These are phyloP conservation scores for Aphanomyces stellatus DNA, from an alignment of 352 stramenopile genomes.

Conservation along the genomic window DNA sequence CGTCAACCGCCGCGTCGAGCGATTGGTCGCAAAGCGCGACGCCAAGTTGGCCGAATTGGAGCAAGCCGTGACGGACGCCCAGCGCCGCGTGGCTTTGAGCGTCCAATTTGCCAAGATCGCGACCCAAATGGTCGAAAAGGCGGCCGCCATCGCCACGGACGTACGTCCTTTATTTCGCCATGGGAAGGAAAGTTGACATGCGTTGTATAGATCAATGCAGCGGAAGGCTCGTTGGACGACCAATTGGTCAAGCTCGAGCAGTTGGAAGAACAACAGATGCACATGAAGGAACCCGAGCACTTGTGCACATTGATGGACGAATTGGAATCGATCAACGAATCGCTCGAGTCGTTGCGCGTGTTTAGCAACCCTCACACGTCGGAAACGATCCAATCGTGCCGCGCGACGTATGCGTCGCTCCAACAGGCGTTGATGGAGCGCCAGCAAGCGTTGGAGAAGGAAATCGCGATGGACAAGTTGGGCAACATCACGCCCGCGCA, in stretches of 20 bases:
- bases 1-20: conserved; percentile 53
- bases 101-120: conserved; percentile 68
- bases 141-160: conserved; percentile 37
- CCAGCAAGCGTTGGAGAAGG: conserved; percentile 85
- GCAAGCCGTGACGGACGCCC: conserved; percentile 57
- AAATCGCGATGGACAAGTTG: conserved; percentile 73
- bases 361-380: conserved; percentile 86
- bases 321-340: conserved; percentile 74
- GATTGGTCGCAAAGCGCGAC: conserved; percentile 52
- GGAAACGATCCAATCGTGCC: conserved; percentile 83
- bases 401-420: conserved; percentile 75
- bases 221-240: conserved; percentile 62
- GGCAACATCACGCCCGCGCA: conserved; percentile 77
- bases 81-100: conserved; percentile 69
- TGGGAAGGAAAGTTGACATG: neutral
- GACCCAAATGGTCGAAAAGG: conserved; percentile 67
- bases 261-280: conserved; percentile 7
- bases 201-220: conserved; percentile 52
- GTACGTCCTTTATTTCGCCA: neutral
- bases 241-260: conserved; percentile 39
- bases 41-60: conserved; percentile 73
- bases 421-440: conserved; percentile 70
- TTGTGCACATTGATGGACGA: conserved; percentile 73
- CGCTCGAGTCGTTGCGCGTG: conserved; percentile 71
- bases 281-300: conserved; percentile 20